Conservation (phyloP, 306 rosid species). For the Pachyrhizus erosus region DNA sequence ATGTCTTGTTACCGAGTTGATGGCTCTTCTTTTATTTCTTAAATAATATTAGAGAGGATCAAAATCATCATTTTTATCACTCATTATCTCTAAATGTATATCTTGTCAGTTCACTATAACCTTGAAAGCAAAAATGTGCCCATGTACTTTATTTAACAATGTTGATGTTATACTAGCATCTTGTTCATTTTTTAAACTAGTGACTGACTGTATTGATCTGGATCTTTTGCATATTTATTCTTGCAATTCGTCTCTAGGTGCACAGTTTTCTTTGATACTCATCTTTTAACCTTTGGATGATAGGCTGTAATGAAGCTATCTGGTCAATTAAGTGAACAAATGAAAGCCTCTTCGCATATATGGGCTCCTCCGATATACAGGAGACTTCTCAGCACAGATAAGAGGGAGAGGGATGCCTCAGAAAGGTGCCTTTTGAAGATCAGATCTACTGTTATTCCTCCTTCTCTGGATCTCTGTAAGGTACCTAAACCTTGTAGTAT, state of each 20-base stretch:
- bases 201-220: slow-evolving; percentile 1
- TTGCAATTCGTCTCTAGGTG: not conserved
- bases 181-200: not conserved
- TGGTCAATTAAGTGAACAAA: slow-evolving; percentile 58
- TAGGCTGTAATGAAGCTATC: slow-evolving; percentile 76
- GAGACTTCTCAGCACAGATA: slow-evolving; percentile 81
- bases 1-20: slow-evolving; percentile 6
- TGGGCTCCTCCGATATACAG: slow-evolving; percentile 86
- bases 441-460: slow-evolving; percentile 69
- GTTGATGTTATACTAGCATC: not conserved
- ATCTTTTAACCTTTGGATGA: slow-evolving; percentile 36
- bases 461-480: slow-evolving; percentile 74
- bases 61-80: not conserved
- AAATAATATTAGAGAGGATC: not conserved
- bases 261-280: slow-evolving; percentile 20
- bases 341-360: slow-evolving; percentile 71
- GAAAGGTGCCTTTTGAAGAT: slow-evolving; percentile 83
- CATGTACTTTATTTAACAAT: not conserved
- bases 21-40: not conserved
- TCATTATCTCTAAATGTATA: not conserved
- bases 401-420: slow-evolving; percentile 83
- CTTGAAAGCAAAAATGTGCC: slow-evolving; percentile 3
- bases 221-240: slow-evolving; percentile 25
- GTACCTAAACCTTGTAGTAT: slow-evolving; percentile 42
- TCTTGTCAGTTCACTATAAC: not conserved